Conservation (phyloP, 139 green algal genomes). For the Ettlia oleoabundans region DNA sequence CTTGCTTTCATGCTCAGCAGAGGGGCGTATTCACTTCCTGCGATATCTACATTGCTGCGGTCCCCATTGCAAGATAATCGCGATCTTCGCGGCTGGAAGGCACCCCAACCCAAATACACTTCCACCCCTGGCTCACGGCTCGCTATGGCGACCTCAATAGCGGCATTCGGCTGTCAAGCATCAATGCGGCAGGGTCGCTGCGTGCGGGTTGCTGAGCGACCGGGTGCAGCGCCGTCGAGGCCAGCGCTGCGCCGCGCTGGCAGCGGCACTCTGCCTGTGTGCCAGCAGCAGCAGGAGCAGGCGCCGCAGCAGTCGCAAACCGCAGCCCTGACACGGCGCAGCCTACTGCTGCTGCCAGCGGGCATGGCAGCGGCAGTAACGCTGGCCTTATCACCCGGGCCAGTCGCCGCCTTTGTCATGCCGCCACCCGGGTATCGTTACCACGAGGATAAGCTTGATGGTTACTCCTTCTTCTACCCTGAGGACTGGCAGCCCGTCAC, state of each 20-base stretch:
- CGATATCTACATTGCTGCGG: too few relatives aligned
- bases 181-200: slow-evolving; percentile 2
- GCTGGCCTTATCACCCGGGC: neutral
- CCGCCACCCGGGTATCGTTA: slow-evolving; percentile 26
- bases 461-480: slow-evolving; percentile 86
- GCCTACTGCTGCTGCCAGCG: slow-evolving; percentile 16
- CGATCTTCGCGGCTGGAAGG: too few relatives aligned
- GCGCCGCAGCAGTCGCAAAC: neutral
- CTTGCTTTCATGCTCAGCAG: too few relatives aligned
- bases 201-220: neutral
- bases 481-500: slow-evolving; percentile 78
- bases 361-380: neutral
- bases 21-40: too few relatives aligned
- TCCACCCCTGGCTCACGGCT: neutral
- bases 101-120: too few relatives aligned
- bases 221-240: neutral
- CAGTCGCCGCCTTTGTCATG: slow-evolving; percentile 8
- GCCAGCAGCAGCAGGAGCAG: slow-evolving; percentile 9
- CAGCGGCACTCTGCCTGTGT: neutral
- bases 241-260: neutral
- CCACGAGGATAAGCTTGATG: slow-evolving; percentile 84
- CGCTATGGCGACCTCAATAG: neutral
- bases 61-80: too few relatives aligned
- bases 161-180: neutral
- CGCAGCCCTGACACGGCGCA: neutral